Evolutionary conservation across 2,329 filamentous ascomycete species (phyloP), one percentile per base, ranked within the genome.

Genomic region (Huntiella decipiens): DNA sequence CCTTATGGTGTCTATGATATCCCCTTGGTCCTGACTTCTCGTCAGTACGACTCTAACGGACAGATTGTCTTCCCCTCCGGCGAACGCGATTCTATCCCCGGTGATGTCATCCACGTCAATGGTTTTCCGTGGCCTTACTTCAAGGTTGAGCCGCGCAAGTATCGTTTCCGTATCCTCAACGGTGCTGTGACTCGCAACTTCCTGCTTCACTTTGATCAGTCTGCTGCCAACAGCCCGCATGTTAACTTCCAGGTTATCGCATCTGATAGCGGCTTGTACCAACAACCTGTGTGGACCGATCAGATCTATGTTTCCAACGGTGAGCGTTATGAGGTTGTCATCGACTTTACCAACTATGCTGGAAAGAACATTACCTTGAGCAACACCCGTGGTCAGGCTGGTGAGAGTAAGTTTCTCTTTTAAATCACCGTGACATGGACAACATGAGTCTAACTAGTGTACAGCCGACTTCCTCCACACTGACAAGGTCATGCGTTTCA

Each of bases 141-240:
- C 7, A 62, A 65, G n/a, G 71, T 75, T 3, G 67, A 77, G 56
- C 71, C 70, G 5, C 65, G 72, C 54, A 76, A 74, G 55, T 76
- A 77, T 56, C 68, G 71, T 15, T 66, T 77, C 52, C 61, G 72
- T 2, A 54, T 74, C 46, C 62, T 73, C 19, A 65, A 74, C 55
- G 63, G 65, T 8, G 61, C 66, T n/a, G 53, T 70, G 43, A 66
- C 61, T 19, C 56, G 66, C 40, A 62, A 63, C 12, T 74, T 68
- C 48, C 57, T 62, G 12, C 56, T 74, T 6, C 70, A 66, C 53
- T 63, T 72, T 38, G 61, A 54, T 13, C 52, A 55, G 31, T 59
- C 60, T 16, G 54, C 56, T 22, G 58, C 56, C 35, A 16, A 52
- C 34, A 49, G 49, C 31, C 50, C 36, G 37, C 56, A 55, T 19